Base-by-base conservation (phyloP, 148 eudicot genomes). In the Rhododendron kiyosumense region DNA sequence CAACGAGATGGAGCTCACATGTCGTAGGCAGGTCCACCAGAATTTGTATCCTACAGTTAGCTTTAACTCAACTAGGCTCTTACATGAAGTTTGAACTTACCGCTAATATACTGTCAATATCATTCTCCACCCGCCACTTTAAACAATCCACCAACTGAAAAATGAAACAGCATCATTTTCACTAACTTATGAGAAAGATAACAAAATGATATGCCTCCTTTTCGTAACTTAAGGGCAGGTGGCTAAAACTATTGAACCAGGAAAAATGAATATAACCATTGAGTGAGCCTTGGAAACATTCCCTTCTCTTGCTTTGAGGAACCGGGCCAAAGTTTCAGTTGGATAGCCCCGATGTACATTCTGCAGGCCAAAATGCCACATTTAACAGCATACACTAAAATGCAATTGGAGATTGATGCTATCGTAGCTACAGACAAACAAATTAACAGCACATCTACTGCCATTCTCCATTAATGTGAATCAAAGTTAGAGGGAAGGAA, bases 261-360 rank as follows among this genome's bases (percentile, higher is more conserved):
- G 61, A 34, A 83, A 73, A 41, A 75, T 22, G 69, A 76, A 43
- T 52, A 86, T 78, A 20, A 93, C 96, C 96, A 94, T 94, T 54
- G 89, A 88, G 84, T 92, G 87, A 77, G 94, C 96, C 63, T 88
- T 89, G 52, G 90, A 32, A 26, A 92, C 92, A 89, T 86, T 86
- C 86, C 96, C 92, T 30, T 92, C 94, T 85, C 96, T 92, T 49
- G 96, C 96, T 89, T 87, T 92, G 51, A 94, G 88, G 85, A 94
- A 92, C n/a, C 96, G 91, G 10, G 36, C 83, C 83, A 92, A 85
- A 61, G 93, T 84, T 77, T 92, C 94, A 32, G 83, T 79, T 24
- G 91, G 92, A 86, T 90, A 85, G 74, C 94, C 96, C 87, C 91
- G 93, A 92, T 94, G 96, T 81, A 94, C 63, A 90, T 91, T 88